Conservation (phyloP, 163 green algal species). For the Chlamydomonas reinhardtii region DNA sequence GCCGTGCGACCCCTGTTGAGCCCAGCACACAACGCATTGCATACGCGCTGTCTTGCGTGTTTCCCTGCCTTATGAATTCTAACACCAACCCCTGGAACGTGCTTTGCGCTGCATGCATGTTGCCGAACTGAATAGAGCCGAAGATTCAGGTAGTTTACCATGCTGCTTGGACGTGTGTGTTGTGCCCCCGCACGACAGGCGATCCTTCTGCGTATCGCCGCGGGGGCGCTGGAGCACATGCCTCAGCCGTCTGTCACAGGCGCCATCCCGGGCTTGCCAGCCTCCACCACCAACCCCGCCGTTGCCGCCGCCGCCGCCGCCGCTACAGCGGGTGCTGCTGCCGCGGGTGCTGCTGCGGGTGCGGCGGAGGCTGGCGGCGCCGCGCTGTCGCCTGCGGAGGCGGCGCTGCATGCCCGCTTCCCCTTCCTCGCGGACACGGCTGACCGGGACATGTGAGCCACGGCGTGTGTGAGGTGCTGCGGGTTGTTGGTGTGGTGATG, state of each 20-base stretch:
- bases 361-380: too few species aligned
- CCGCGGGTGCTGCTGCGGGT: not conserved
- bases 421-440: constrained; percentile 22
- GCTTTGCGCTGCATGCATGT: too few species aligned
- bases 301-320: too few species aligned
- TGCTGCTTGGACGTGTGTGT: too few species aligned
- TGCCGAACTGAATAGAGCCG: too few species aligned
- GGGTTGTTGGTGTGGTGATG: not conserved
- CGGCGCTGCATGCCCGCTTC: not conserved
- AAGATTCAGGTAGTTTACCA: too few species aligned
- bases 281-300: not conserved
- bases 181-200: not conserved
- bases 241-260: constrained; percentile 20
- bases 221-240: constrained; percentile 59
- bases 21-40: too few species aligned
- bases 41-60: too few species aligned
- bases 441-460: constrained; percentile 18
- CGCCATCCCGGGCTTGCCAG: constrained; percentile 23
- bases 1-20: too few species aligned
- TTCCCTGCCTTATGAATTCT: too few species aligned
- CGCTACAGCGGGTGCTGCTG: not conserved
- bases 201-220: constrained; percentile 81
- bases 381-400: constrained; percentile 19
- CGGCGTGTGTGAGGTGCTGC: too few species aligned
- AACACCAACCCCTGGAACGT: too few species aligned